phyloP scores from a whole-genome alignment of 2,329 filamentous ascomycete genomes.

The Trichoderma atroviride region DNA sequence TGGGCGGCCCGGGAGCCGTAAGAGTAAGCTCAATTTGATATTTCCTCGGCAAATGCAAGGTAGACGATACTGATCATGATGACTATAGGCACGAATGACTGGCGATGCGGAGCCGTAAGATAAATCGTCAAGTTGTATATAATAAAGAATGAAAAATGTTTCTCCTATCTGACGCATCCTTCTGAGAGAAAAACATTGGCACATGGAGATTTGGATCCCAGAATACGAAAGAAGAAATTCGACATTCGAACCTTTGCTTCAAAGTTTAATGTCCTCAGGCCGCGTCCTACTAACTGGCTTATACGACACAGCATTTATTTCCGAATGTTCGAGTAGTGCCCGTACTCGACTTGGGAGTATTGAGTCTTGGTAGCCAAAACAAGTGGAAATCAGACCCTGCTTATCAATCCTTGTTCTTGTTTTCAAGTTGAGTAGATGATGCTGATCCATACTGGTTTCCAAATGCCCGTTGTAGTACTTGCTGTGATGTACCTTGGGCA shows the following conservation, averaged over 20 bases:
- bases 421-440: too few species aligned
- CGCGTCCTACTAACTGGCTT: too few species aligned
- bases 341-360: too few species aligned
- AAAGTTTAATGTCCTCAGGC: not conserved
- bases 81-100: slow-evolving; percentile 54
- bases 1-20: slow-evolving; percentile 69
- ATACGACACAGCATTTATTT: not conserved
- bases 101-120: slow-evolving; percentile 57
- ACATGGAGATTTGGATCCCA: not conserved
- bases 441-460: not conserved
- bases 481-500: not conserved
- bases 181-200: not conserved
- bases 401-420: not conserved
- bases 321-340: not conserved
- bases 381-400: not conserved
- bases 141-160: slow-evolving; percentile 29
- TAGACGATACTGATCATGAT: slow-evolving; percentile 27
- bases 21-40: slow-evolving; percentile 56
- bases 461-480: slow-evolving; percentile 3
- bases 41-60: too few species aligned
- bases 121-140: slow-evolving; percentile 41
- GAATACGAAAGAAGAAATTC: not conserved
- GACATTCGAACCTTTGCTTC: not conserved
- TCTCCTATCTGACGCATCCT: not conserved
- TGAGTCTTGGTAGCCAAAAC: not conserved